Evolutionary conservation across 768 basidiomycete genomes (phyloP), one percentile per base, ranked within the genome.

Genomic region (Lactifluus volemus): DNA sequence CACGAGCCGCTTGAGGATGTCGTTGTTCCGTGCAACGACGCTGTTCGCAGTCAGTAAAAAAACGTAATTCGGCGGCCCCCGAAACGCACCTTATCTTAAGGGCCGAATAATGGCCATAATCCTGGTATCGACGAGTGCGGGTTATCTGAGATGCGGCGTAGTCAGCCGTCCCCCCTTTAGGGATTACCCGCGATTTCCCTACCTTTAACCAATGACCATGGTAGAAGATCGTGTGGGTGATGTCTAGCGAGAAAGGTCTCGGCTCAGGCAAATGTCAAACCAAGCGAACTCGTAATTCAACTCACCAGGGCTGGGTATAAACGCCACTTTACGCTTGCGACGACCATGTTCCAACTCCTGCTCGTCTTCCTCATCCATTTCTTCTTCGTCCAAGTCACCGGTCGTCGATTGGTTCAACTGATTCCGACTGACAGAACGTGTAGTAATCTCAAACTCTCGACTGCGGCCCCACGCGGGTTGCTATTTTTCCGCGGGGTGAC

Each of bases 391-490:
- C 49, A 92, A 62, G 68, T 90, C 89, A 19, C 88, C 89, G 3
- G 84, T 78, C 0, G 86, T 89, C 34, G 81, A 76, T 66, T 84
- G 79, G 53, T 78, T 83, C 65, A 90, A 74, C 53, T 82, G 82
- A 63, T 78, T 81, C 42, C 86, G 82, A 55, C 81, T 79, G 17
- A 82, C 77, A 11, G 86, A 78, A 54, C 89, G 86, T 14, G 91
- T 92, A 12, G 88, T 91, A 63, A 92, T 91, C 71, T 92, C 90
- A 70, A 92, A 92, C 71, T 92, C 90, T 49, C 91, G 80, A 72
- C 88, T 90, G 42, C 86, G 83, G 7, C 88, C 87, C 89, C 90
- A 93, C 25, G 88, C 86, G 15, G 91, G 91, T 86, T 93, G 90
- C 90, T 92, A 71, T 61, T 67, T 25, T 51, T 44, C 58, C 55